Evolutionary conservation across 1,139 yeast genomes (phyloP).

Genomic region (Casaregolazyma lundiana): DNA sequence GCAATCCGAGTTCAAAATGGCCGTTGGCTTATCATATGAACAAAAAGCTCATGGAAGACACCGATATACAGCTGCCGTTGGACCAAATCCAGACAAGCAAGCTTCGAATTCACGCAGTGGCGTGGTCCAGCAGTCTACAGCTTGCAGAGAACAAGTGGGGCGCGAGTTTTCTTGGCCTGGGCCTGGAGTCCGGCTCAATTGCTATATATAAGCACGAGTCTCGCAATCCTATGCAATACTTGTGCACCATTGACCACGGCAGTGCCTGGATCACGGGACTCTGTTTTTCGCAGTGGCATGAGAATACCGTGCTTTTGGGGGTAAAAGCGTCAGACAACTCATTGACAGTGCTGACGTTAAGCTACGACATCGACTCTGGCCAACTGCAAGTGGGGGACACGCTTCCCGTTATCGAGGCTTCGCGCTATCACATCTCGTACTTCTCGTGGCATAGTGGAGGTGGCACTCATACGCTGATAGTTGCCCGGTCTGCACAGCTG

Average conservation of each 20-base stretch:
- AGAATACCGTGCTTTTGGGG: slow-evolving; percentile 5
- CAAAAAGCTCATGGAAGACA: slow-evolving; percentile 13
- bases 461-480: not conserved
- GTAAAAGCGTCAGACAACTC: slow-evolving; percentile 4
- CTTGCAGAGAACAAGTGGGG: slow-evolving; percentile 20
- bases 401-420: not conserved
- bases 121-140: slow-evolving; percentile 12
- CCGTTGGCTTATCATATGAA: slow-evolving; percentile 14
- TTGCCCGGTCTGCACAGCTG: slow-evolving; percentile 4
- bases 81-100: not conserved
- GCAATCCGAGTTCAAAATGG: slow-evolving; percentile 22
- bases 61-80: slow-evolving; percentile 8
- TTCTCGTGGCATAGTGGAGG: not conserved
- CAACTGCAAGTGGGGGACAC: not conserved
- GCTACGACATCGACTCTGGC: not conserved
- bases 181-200: slow-evolving; percentile 19
- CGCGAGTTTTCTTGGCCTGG: slow-evolving; percentile 20
- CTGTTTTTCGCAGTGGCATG: slow-evolving; percentile 16
- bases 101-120: slow-evolving; percentile 9
- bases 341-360: not conserved
- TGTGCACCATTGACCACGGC: slow-evolving; percentile 5
- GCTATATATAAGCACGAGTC: slow-evolving; percentile 17
- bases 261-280: slow-evolving; percentile 17
- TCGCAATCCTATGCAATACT: slow-evolving; percentile 5
- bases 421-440: slow-evolving; percentile 2